Evolutionary conservation across 1,284 basidiomycete genomes (phyloP), one percentile per base, ranked within the genome.

Genomic region (Cryptococcus sp.): DNA sequence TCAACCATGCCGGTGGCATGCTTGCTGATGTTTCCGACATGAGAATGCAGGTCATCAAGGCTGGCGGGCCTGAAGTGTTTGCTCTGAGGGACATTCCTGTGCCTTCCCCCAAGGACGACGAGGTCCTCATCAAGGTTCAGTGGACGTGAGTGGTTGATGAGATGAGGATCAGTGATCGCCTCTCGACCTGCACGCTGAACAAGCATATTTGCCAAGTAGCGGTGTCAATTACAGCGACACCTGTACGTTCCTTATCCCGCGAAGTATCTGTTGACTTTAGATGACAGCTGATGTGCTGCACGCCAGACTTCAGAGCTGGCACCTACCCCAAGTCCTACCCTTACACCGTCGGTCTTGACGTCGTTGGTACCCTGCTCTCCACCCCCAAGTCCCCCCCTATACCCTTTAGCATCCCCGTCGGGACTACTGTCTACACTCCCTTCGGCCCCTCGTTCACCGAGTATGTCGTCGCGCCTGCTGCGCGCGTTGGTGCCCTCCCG

Each of bases 111-210:
- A 78, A 81, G 16, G 80, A 85, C 0, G 81, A 80, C 16, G 83
- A 94, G 66, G 80, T 96, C 40, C 79, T 96, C 50, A 81, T 97
- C 70, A 91, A 92, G 81, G 87, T 88, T 61, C 70, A 77, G 48
- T 76, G 66, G 56, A 65, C 70, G 68, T 66, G 50, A 60, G 61
- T 59, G 18, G 18, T 36, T 40, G 11, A 5, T 35, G 5, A 8
- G 15, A n/a, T n/a, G 6, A 24, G 40, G 50, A n/a, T 20, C 15
- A 6, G 0, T 21, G 20, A 51, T 38, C 9, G 18, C n/a, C n/a
- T n/a, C n/a, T n/a, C 42, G 13, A 23, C 44, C 56, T 60, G 52
- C 40, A 40, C 3, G n/a, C 12, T 38, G 8, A 38, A 37, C 6
- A 2, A 11, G 13, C 35, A 5, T 28, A 9, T 28, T 48, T 28